Conservation (phyloP, 495 filamentous ascomycete species). For the Cercophora sp. region DNA sequence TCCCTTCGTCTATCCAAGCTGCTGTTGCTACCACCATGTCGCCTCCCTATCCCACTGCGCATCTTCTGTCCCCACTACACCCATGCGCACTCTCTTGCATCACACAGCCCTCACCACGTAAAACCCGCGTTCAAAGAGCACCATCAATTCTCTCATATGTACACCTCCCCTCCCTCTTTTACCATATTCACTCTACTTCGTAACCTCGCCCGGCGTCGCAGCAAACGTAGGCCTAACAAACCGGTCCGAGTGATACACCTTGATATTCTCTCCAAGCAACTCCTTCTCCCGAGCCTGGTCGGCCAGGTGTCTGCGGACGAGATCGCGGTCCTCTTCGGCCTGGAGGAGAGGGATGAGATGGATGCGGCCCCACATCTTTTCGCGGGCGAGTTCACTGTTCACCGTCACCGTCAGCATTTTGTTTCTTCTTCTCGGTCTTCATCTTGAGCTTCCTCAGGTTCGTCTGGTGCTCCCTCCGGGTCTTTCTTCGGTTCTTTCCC, state of each 20-base stretch:
- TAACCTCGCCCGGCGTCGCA: conserved; percentile 49
- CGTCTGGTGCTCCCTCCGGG: too few species aligned
- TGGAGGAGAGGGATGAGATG: conserved; percentile 88
- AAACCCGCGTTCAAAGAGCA: too few species aligned
- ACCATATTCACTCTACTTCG: conserved; percentile 51
- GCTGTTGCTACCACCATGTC: too few species aligned
- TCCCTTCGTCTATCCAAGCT: too few species aligned
- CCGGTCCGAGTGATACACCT: conserved; percentile 84
- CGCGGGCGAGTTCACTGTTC: conserved; percentile 74
- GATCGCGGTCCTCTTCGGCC: conserved; percentile 93
- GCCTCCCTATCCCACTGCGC: too few species aligned
- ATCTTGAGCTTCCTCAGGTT: too few species aligned
- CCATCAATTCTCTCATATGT: too few species aligned
- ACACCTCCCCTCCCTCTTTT: background rate
- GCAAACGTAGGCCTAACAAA: conserved; percentile 71
- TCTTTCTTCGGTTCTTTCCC: too few species aligned
- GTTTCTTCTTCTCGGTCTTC: too few species aligned
- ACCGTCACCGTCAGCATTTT: background rate
- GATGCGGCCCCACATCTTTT: conserved; percentile 97
- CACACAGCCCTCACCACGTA: too few species aligned
- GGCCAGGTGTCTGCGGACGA: conserved; percentile 77
- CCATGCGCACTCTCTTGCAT: too few species aligned
- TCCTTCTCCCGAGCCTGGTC: conserved; percentile 87
- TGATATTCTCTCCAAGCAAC: conserved; percentile 72
- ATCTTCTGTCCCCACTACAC: too few species aligned